Conservation (phyloP, 441 rosid genomes). For the Populus hybrid region DNA sequence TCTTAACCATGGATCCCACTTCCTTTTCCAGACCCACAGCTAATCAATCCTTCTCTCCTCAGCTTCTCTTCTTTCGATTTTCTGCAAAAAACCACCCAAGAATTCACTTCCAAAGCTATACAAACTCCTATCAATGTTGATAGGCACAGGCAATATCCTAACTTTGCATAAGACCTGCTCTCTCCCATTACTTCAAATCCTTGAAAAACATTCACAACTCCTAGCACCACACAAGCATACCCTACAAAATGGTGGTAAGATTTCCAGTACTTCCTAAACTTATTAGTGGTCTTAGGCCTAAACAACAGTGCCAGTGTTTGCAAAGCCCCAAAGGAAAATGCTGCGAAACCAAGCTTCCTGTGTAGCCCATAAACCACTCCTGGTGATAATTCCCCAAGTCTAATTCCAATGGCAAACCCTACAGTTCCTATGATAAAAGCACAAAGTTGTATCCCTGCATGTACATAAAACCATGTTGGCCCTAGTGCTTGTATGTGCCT, state of each 20-base stretch:
- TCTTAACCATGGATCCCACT: slow-evolving; percentile 39
- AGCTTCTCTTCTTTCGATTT: slow-evolving; percentile 90
- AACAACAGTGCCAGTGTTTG: slow-evolving; percentile 84
- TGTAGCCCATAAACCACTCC: slow-evolving; percentile 73
- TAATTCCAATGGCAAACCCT: slow-evolving; percentile 72
- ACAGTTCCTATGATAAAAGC: slow-evolving; percentile 61
- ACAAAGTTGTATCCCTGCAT: slow-evolving; percentile 60
- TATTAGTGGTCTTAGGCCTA: slow-evolving; percentile 81
- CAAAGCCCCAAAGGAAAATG: slow-evolving; percentile 50
- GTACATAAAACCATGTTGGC: slow-evolving; percentile 85
- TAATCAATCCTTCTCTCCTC: slow-evolving; percentile 72
- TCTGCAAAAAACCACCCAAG: slow-evolving; percentile 91
- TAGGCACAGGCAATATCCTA: slow-evolving; percentile 70
- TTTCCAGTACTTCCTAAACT: slow-evolving; percentile 90
- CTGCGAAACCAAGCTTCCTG: slow-evolving; percentile 72
- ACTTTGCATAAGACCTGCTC: slow-evolving; percentile 61
- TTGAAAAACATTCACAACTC: slow-evolving; percentile 90
- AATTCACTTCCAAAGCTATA: slow-evolving; percentile 84
- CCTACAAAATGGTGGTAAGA: slow-evolving; percentile 96
- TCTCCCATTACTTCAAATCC: slow-evolving; percentile 92
- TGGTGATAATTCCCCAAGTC: slow-evolving; percentile 57
- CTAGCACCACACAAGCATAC: slow-evolving; percentile 79
- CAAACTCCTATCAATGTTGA: slow-evolving; percentile 72
- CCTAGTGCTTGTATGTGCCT: slow-evolving; percentile 66
- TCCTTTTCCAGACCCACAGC: slow-evolving; percentile 50